Base-by-base conservation (phyloP, 1,284 basidiomycete species). In the Tilletiaria anomala region DNA sequence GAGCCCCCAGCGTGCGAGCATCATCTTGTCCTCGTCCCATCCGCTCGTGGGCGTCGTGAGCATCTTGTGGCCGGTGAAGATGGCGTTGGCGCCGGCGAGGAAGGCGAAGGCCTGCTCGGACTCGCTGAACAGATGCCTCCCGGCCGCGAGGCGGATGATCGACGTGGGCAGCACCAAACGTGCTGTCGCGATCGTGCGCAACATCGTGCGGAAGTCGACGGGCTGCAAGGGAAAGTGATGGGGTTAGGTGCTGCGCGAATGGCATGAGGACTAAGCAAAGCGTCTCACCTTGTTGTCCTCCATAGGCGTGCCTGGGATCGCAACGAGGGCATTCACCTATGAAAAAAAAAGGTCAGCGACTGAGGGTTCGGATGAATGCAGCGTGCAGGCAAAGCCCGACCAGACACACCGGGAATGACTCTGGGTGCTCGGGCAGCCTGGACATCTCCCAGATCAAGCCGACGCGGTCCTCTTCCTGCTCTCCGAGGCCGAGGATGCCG, bases 1-100 rank as follows among this genome's bases (percentile, higher is more conserved):
- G 23, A 97, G 72, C 24, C 91, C 91, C 88, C 87, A 94, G 44
- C 87, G 77, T 5, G 69, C 73, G 74, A 96, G 82, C 86, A 96
- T 87, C 8, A 78, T 76, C 68, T 91, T 91, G 71, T 97, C 91
- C 75, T 88, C 61, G 45, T 70, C 68, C 70, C 70, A 71, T 21
- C 65, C 65, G 10, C 58, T 65, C 1, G 70, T 70, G 82, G 91
- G 89, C 11, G 91, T 96, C 5, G 91, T 97, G 51, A 97, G 69
- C 91, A 96, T 96, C 60, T 81, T 75, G 65, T 96, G 87, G 32
- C 91, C 91, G 15, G 91, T 97, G 67, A 97, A 97, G 51, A 96
- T 82, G 31, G 91, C 91, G 64, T 97, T 97, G 36, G 91, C 91
- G 37, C 91, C 91, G 4, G 91, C 88, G 79, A 96, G 82, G 72